Evolutionary conservation across 352 stramenopile species (phyloP).

Genomic region (Globisporangium okanoganense): DNA sequence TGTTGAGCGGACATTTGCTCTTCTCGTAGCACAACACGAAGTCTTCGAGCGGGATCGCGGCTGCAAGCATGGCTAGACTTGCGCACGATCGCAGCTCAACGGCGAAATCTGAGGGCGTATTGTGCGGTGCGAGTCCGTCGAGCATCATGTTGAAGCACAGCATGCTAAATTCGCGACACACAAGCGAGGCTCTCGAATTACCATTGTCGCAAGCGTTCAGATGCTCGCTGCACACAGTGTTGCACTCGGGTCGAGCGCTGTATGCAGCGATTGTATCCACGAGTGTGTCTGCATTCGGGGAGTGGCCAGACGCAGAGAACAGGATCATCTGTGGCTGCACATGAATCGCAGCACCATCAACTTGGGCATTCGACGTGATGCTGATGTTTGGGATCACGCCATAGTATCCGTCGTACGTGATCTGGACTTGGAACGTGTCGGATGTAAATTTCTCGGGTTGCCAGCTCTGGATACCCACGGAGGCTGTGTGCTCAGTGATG

Average conservation of each 20-base stretch:
- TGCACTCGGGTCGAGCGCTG: not conserved
- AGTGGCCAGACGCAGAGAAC: not conserved
- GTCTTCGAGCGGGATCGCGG: conserved; percentile 7
- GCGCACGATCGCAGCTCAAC: conserved; percentile 2
- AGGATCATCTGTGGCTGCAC: not conserved
- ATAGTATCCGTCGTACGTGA: conserved; percentile 8
- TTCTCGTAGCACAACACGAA: conserved; percentile 14
- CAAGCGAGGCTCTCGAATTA: conserved; percentile 3
- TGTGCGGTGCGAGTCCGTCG: not conserved
- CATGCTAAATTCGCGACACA: conserved; percentile 13
- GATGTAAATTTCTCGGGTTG: not conserved
- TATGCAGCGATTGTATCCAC: not conserved
- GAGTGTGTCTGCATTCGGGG: not conserved
- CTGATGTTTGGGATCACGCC: conserved; percentile 1
- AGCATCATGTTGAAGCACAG: conserved; percentile 11
- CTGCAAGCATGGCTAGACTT: not conserved
- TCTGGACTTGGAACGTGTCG: conserved; percentile 2
- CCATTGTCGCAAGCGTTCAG: conserved; percentile 4
- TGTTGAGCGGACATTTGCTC: conserved; percentile 9
- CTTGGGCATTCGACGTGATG: not conserved
- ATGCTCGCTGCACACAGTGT: not conserved
- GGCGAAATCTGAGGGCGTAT: not conserved
- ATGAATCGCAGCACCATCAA: not conserved
- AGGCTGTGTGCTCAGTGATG: not conserved
- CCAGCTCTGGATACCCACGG: not conserved